Percentiles rank a stretch among this genome's conserved stretches.
phyloP scores from a whole-genome alignment of 78 protist genomes.

The Bigelowiella natans region DNA sequence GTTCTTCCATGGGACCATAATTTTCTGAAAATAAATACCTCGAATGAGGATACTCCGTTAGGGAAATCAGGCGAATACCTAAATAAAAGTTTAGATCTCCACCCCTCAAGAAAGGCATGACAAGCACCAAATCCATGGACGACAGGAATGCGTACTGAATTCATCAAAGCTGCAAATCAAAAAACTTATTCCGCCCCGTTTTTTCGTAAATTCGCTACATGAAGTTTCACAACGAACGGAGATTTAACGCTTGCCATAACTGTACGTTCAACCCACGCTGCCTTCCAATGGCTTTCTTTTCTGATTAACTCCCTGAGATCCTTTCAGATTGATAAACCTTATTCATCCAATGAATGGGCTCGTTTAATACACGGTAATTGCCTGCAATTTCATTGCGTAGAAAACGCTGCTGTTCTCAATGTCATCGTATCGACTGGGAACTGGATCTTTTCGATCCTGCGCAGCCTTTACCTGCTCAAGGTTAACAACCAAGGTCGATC shows the following conservation, averaged over 20 bases:
- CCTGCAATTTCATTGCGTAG: not conserved
- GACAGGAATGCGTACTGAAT: not conserved
- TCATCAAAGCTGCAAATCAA: not conserved
- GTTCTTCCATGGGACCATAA: not conserved
- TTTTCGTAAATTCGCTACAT: not conserved
- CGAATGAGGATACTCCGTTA: not conserved
- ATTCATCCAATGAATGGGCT: not conserved
- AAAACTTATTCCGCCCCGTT: no score
- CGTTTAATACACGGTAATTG: not conserved
- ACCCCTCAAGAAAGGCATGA: not conserved
- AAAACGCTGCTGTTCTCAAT: not conserved
- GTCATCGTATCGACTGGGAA: not conserved
- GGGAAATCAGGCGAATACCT: not conserved
- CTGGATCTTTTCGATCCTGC: not conserved
- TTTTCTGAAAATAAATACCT: not conserved
- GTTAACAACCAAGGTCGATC: no score
- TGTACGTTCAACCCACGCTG: not conserved
- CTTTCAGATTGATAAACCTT: not conserved
- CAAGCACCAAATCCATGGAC: not conserved
- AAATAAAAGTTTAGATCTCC: not conserved
- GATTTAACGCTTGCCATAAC: not conserved
- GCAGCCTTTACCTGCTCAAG: not conserved
- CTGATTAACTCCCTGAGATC: not conserved
- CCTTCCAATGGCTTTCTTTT: not conserved
- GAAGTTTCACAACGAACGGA: not conserved